These are phyloP conservation scores for Leishmania amazonensis DNA, from an alignment of 208 protist species.

Conservation along the genomic window DNA sequence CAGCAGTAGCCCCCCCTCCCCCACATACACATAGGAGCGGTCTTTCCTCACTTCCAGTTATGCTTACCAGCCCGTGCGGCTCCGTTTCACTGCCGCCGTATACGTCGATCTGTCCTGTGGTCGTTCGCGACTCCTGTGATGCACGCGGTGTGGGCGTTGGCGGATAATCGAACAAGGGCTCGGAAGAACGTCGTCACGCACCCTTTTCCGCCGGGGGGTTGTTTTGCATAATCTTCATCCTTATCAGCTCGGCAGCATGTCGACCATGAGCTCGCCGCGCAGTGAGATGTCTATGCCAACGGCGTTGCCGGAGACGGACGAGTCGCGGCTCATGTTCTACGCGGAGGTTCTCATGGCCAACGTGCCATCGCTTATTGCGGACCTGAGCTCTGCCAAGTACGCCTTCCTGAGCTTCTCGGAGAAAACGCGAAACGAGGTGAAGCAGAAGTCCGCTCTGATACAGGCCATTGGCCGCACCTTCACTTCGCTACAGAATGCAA, in stretches of 20 bases:
- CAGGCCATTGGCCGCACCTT: slow-evolving; percentile 57
- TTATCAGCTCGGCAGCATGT: background rate
- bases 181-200: background rate
- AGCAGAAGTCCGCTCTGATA: slow-evolving; percentile 62
- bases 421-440: slow-evolving; percentile 71
- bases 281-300: background rate
- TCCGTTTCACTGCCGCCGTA: background rate
- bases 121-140: background rate
- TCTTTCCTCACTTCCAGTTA: background rate
- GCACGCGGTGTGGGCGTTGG: background rate
- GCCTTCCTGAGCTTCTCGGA: slow-evolving; percentile 69
- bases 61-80: background rate
- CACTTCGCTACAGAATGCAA: slow-evolving; percentile 35
- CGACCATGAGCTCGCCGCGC: background rate
- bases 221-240: background rate
- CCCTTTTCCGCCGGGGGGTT: background rate
- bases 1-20: background rate
- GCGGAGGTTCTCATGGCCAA: slow-evolving; percentile 70
- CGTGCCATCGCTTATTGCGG: slow-evolving; percentile 53
- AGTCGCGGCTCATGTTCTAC: slow-evolving; percentile 63
- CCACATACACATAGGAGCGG: background rate
- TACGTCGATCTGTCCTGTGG: background rate
- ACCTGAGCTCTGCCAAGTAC: slow-evolving; percentile 75
- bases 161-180: background rate
- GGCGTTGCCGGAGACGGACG: slow-evolving; percentile 35